Conservation (phyloP, 192 early-diverging fungal species). For the Rhizophagus prolifer region DNA sequence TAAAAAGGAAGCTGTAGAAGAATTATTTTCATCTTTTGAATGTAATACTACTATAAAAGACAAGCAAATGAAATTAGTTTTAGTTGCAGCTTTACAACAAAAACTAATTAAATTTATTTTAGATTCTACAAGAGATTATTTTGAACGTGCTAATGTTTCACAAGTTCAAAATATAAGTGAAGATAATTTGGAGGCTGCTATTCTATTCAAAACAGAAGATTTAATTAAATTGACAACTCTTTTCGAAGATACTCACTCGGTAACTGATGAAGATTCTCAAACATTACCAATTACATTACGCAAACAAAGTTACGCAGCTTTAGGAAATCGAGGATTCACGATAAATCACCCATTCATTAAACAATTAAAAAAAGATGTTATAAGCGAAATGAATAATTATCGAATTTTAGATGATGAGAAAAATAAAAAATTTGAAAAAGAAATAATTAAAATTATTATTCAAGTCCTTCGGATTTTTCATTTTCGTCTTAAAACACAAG, state of each 20-base stretch:
- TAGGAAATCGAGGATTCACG: not conserved
- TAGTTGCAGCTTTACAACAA: not conserved
- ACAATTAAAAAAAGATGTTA: not conserved
- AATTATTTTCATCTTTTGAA: not conserved
- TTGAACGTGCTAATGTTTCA: not conserved
- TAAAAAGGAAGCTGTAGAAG: not conserved
- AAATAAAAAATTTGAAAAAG: not conserved
- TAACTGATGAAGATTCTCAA: not conserved
- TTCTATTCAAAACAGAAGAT: not conserved
- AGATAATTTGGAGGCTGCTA: not conserved
- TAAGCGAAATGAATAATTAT: not conserved
- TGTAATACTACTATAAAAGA: not conserved
- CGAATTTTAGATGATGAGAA: slow-evolving; percentile 11
- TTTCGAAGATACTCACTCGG: not conserved
- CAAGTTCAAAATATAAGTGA: not conserved
- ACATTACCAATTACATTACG: slow-evolving; percentile 12
- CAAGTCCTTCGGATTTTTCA: slow-evolving; percentile 7
- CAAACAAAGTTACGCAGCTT: not conserved
- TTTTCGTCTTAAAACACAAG: slow-evolving; percentile 15
- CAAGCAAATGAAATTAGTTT: not conserved
- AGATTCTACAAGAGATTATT: not conserved
- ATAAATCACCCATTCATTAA: not conserved
- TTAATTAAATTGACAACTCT: not conserved
- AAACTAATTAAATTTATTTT: not conserved
- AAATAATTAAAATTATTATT: not conserved